Percentiles rank a stretch among this genome's conserved stretches.
Conservation (phyloP, 139 green algal genomes). For the Volvox reticuliferus region DNA sequence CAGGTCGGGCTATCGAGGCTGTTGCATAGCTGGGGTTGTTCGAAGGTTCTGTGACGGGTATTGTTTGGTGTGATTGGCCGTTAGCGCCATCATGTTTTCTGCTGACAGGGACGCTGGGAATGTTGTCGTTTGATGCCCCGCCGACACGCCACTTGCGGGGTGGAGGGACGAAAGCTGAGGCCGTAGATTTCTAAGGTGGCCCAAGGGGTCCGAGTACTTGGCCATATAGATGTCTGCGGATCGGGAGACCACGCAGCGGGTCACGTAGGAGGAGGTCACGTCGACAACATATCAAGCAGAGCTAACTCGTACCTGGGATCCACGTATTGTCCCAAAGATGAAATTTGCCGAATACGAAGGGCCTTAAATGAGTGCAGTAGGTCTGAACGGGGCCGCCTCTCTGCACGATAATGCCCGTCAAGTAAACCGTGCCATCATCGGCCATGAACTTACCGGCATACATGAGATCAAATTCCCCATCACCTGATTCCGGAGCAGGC, state of each 20-base stretch:
- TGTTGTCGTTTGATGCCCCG: background rate
- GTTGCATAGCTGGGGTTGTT: too few species aligned
- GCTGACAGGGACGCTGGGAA: background rate
- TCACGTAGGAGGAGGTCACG: background rate
- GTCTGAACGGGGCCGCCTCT: background rate
- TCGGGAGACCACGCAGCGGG: background rate
- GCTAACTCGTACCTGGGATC: background rate
- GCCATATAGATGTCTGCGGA: constrained; percentile 7
- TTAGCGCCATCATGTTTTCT: background rate
- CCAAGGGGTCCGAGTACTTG: background rate
- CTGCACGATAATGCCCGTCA: background rate
- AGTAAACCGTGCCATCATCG: background rate
- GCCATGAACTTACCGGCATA: constrained; percentile 8
- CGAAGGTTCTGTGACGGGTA: too few species aligned
- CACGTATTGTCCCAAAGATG: background rate
- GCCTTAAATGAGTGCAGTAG: constrained; percentile 13
- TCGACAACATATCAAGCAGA: too few species aligned
- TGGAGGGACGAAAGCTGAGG: background rate
- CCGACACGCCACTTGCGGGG: constrained; percentile 22
- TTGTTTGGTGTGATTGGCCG: too few species aligned
- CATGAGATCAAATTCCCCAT: constrained; percentile 35
- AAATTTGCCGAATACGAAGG: background rate
- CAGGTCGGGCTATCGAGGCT: background rate
- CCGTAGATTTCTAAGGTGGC: background rate
- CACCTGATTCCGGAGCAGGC: constrained; percentile 4